Evolutionary conservation across 257 asterid species (phyloP), one percentile per base, ranked within the genome.

Genomic region (Salvia splendens): DNA sequence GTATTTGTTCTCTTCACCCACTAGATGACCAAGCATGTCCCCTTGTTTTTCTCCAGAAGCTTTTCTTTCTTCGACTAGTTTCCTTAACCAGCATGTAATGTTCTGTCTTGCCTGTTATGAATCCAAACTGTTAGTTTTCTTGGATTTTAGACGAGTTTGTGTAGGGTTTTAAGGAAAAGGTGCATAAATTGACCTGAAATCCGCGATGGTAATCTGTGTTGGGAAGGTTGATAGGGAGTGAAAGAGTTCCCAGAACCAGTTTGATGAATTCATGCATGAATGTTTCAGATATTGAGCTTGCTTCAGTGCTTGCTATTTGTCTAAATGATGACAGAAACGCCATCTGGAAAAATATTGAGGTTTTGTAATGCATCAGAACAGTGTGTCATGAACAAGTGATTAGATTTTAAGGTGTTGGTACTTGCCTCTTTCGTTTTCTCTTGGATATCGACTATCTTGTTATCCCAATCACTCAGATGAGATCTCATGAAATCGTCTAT

Each of bases 251-350:
- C 5, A 94, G n/a, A 5, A 91, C 97, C 4, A 94, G 79, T 73
- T 87, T 94, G 50, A 88, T 91, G 82, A 94, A 94, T 59, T 89
- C 97, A 12, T 93, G 91, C 96, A 89, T 87, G 80, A 94, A 94
- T 40, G 74, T 78, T 72, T 79, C 75, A 30, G 89, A 84, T 75
- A 94, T 81, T 15, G 86, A 59, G 67, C 74, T 61, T 4, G 96
- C 87, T 86, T 94, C 96, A 20, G 68, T 68, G 72, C 95, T 89
- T 28, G 96, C 97, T 64, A 94, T 94, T 74, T 94, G 99, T 70
- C 81, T 87, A 56, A 87, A 65, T 0, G 99, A 86, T 40, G 98
- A 94, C 12, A 85, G 67, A 73, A 94, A 89, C 12, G 99, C 99
- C 95, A 94, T 94, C 99, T 94, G 83, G 14, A 76, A 12, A 15